These are phyloP conservation scores for Euphorbia corollata DNA, from an alignment of 441 rosid genomes.

Conservation along the genomic window DNA sequence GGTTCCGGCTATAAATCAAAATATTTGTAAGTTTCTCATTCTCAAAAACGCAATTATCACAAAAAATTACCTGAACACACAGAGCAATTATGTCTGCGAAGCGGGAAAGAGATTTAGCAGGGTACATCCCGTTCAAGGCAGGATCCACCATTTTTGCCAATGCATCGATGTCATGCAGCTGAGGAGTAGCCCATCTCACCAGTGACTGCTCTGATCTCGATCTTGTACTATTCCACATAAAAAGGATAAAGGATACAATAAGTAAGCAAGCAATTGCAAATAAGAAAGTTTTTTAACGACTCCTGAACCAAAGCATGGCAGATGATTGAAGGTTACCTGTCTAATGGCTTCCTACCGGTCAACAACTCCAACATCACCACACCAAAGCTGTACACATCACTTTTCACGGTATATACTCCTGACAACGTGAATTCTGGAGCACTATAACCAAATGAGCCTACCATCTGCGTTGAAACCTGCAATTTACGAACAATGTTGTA, in stretches of 20 bases:
- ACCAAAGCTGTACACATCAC: constrained; percentile 95
- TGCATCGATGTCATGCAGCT: constrained; percentile 89
- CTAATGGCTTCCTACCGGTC: constrained; percentile 95
- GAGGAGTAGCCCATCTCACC: constrained; percentile 98
- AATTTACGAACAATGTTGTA: constrained; percentile 8
- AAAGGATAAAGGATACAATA: neutral
- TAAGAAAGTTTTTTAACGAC: neutral
- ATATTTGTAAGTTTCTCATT: neutral
- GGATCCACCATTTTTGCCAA: constrained; percentile 97
- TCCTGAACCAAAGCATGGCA: constrained; percentile 10
- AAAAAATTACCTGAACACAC: constrained; percentile 69
- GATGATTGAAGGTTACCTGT: constrained; percentile 46
- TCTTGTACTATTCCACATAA: constrained; percentile 47
- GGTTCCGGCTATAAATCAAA: constrained; percentile 65
- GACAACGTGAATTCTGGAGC: constrained; percentile 96
- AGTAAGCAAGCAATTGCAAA: constrained; percentile 2
- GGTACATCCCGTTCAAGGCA: constrained; percentile 83
- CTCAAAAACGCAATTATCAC: neutral
- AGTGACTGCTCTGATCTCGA: constrained; percentile 82
- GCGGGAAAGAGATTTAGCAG: constrained; percentile 94
- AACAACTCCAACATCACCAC: constrained; percentile 94
- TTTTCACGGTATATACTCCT: constrained; percentile 83
- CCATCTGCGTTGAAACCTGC: constrained; percentile 83
- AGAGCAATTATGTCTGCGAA: constrained; percentile 92
- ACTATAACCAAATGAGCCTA: constrained; percentile 92